These are phyloP conservation scores for Amoebophrya sp. DNA, from an alignment of 169 alveolate genomes.

Conservation along the genomic window DNA sequence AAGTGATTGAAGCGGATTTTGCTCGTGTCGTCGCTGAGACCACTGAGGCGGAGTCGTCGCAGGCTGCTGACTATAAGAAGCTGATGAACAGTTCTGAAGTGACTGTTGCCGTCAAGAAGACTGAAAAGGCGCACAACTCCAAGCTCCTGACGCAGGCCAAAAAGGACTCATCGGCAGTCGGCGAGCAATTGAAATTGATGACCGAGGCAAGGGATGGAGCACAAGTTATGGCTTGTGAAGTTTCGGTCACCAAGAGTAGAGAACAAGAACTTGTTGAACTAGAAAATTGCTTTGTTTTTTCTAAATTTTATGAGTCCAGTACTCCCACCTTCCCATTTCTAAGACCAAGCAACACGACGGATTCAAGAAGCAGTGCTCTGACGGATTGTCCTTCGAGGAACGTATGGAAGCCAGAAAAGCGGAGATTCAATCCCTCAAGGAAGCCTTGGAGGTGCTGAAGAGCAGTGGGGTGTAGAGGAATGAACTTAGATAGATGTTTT, in stretches of 20 bases:
- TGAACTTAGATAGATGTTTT: no score
- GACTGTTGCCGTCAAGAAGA: neutral
- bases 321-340: no score
- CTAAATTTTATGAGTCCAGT: no score
- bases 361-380: neutral
- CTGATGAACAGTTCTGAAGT: conserved; percentile 3
- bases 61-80: neutral
- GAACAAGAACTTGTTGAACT: no score
- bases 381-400: neutral
- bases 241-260: no score
- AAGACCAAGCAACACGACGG: conserved; percentile 14
- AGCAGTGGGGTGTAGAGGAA: neutral
- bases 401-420: neutral
- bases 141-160: neutral
- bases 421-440: neutral
- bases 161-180: neutral
- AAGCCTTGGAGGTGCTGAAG: neutral
- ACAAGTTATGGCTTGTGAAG: no score
- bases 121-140: neutral
- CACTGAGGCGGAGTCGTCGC: neutral
- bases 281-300: no score
- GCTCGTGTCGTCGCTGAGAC: conserved; percentile 16
- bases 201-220: no score
- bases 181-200: no score
- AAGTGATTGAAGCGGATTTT: neutral